These are phyloP conservation scores for Pugionium dolabratum DNA, from an alignment of 345 rosid genomes.

Conservation along the genomic window DNA sequence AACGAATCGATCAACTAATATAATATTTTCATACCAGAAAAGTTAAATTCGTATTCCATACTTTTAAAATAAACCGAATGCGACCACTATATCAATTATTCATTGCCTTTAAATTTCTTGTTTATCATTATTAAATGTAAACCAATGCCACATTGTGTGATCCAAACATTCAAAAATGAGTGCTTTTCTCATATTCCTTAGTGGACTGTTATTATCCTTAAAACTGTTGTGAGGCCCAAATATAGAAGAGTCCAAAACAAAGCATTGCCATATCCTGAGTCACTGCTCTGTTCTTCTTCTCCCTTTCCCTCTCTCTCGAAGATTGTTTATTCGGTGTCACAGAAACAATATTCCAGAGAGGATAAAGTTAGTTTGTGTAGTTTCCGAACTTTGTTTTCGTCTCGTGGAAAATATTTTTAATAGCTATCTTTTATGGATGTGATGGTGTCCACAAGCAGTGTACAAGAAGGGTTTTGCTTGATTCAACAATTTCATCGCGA, in stretches of 20 bases:
- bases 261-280: constrained; percentile 33
- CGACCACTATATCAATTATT: too few species aligned
- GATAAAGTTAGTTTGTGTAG: constrained; percentile 4
- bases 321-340: background rate
- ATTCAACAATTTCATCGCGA: constrained; percentile 50
- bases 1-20: too few species aligned
- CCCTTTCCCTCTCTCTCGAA: constrained; percentile 7
- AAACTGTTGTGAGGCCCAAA: constrained; percentile 11
- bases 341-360: background rate
- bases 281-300: constrained; percentile 24
- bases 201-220: background rate
- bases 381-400: constrained; percentile 6
- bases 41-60: too few species aligned
- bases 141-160: background rate
- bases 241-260: constrained; percentile 19
- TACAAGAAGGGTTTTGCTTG: constrained; percentile 61
- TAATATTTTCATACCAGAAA: too few species aligned
- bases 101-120: background rate
- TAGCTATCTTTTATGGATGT: constrained; percentile 51
- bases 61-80: too few species aligned
- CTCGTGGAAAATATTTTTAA: background rate
- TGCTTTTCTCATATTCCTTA: background rate
- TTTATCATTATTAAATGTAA: background rate
- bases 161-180: background rate
- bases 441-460: constrained; percentile 48